Base-by-base conservation (phyloP, 1,284 basidiomycete species). In the Melanopsichium pennsylvanicum region DNA sequence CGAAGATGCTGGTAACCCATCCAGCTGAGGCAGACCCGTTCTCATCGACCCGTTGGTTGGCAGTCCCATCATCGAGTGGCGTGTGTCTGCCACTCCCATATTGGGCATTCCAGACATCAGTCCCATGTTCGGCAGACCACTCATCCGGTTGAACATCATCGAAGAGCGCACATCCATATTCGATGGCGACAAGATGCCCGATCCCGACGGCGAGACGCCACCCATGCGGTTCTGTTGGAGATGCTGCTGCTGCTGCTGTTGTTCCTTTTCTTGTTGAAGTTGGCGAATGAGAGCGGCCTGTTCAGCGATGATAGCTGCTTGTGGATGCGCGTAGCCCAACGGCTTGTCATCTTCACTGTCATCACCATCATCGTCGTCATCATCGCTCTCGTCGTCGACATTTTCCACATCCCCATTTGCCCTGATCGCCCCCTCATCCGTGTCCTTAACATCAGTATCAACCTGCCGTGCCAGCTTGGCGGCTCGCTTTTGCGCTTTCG, bases 261-360 rank as follows among this genome's bases (percentile, higher is more conserved):
- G 62, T 38, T 62, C 54, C 46, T 59, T 73, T 32, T 79, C 76
- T 11, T 51, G 55, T 42, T 73, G 62, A 19, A 80, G 57, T 31
- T 71, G 74, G 27, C 70, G 50, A 29, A 80, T 79, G 16, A 75
- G 38, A 4, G 74, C 76, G 4, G 75, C 73, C 34, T 80, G 78
- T 44, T 79, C 74, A 6, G 77, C 78, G 34, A 80, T 79, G 55
- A 80, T 72, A 13, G 76, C 78, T 0, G 78, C 78, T 32, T 80
- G 76, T 1, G 75, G 75, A 35, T 79, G 78, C 12, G 55, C 55
- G 9, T 51, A 52, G 23, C 76, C 78, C 8, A 80, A 58, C 5
- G 78, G 76, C 37, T 51, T 45, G 52, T 76, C 61, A 39, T 72
- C 74, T 29, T 78, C 74, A 31, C 72, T 73, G 31, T 67, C 67